Base-by-base conservation (phyloP, 352 stramenopile genomes). In the Phytophthora boehmeriae region DNA sequence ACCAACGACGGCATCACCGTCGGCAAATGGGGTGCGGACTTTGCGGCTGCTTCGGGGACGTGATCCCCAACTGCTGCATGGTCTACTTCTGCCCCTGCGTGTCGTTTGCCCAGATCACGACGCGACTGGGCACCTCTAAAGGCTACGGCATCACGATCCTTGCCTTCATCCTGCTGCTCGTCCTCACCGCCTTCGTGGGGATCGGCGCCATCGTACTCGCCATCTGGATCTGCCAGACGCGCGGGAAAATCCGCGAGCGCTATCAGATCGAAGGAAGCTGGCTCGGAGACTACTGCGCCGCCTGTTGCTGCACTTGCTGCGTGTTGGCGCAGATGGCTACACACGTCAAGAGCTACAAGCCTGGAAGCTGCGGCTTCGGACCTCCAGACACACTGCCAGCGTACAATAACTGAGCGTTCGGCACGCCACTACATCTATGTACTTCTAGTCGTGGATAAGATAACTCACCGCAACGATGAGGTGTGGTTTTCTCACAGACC, bases 261-360 rank as follows among this genome's bases (percentile, higher is more conserved):
- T 80, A 75, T 43, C 25, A 75, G 38, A 77, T 86, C 39, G 58
- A 66, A 4, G 76, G 76, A 4, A 57, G 41, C 19, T 66, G 46
- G 17, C 70, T 30, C 34, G 51, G 20, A 2, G 76, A 86, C 44
- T 70, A 42, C 39, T 70, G 55, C 27, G 54, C 44, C 8, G 34
- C 73, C 8, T 69, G 60, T 35, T 79, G 63, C 30, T 86, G 76
- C 58, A 35, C 44, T 8, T 76, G 63, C 49, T 84, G 72, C 61
- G 47, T 60, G 9, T 42, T 86, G 19, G 63, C 69, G 11, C 69
- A 87, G 45, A 61, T 83, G n/a, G 72, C 69, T 5, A 75, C 66
- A 1, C 74, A 86, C 52, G 43, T 76, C 27, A 80, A 83, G 51
- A 83, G 68, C 45, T 86, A 87, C 69, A 75, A 54, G 14, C 74